Evolutionary conservation across 1,284 basidiomycete species (phyloP).

Genomic region (Trametes sp.): DNA sequence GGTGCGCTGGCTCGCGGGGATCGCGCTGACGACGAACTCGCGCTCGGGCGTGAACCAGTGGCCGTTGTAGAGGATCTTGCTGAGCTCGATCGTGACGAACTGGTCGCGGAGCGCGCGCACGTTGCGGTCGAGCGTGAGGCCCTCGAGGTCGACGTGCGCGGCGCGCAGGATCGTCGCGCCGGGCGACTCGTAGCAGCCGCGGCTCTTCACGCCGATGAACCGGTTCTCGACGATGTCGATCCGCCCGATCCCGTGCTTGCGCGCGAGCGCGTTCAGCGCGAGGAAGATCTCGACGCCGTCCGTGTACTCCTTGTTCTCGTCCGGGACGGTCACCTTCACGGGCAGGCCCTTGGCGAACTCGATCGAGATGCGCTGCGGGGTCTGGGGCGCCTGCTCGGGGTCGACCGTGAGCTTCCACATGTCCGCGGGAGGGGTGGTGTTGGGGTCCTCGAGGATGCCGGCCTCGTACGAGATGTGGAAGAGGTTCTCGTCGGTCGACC

Average conservation of each 20-base stretch:
- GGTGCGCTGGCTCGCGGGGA: constrained; percentile 93
- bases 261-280: constrained; percentile 89
- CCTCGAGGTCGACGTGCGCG: constrained; percentile 97
- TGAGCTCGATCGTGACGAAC: constrained; percentile 91
- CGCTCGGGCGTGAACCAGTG: constrained; percentile 98
- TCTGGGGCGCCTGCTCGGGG: constrained; percentile 83
- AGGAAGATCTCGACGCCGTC: constrained; percentile 98
- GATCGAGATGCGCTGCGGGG: constrained; percentile 84
- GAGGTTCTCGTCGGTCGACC: constrained; percentile 99
- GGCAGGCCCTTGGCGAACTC: constrained; percentile 91
- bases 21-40: constrained; percentile 91
- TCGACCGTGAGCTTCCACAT: constrained; percentile 99
- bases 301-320: constrained; percentile 68
- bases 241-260: constrained; percentile 95
- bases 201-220: constrained; percentile 98
- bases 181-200: constrained; percentile 98
- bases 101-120: constrained; percentile 95
- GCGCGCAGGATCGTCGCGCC: constrained; percentile 95
- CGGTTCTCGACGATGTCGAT: constrained; percentile 99
- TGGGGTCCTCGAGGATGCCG: constrained; percentile 97
- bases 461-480: constrained; percentile 99
- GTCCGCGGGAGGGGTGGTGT: constrained; percentile 94
- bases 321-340: constrained; percentile 73
- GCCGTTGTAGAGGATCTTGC: constrained; percentile 95
- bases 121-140: constrained; percentile 96